A percentile compares a stretch with the other conserved stretches of the same genome.
These are phyloP conservation scores for Alternaria atra DNA, from an alignment of 2,329 filamentous ascomycete species.

Conservation along the genomic window DNA sequence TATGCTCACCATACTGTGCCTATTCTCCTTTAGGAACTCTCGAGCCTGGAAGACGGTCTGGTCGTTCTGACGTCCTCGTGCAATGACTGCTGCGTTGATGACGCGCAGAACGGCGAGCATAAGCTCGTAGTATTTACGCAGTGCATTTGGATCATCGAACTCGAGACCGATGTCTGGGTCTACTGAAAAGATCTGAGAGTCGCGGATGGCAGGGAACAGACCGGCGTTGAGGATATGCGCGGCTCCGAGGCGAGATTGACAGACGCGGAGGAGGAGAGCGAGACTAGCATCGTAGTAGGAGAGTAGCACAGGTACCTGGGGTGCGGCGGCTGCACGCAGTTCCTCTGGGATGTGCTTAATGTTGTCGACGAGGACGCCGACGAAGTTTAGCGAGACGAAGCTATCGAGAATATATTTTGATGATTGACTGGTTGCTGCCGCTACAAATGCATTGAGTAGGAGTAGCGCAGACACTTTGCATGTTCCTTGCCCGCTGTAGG, in stretches of 20 bases:
- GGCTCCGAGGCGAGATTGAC: slow-evolving; percentile 84
- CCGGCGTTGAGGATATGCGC: slow-evolving; percentile 88
- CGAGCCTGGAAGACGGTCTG: slow-evolving; percentile 76
- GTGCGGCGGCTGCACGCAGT: slow-evolving; percentile 50
- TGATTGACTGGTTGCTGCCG: slow-evolving; percentile 74
- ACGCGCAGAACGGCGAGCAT: slow-evolving; percentile 83
- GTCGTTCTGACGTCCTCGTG: slow-evolving; percentile 81
- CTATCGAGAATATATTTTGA: slow-evolving; percentile 79
- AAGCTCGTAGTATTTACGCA: slow-evolving; percentile 84
- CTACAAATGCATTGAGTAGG: slow-evolving; percentile 80
- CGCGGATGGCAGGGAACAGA: slow-evolving; percentile 80
- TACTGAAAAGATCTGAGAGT: slow-evolving; percentile 84
- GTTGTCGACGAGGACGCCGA: slow-evolving; percentile 88
- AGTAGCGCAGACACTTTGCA: slow-evolving; percentile 88
- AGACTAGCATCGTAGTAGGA: slow-evolving; percentile 77
- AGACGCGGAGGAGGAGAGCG: slow-evolving; percentile 82
- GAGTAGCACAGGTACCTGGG: slow-evolving; percentile 64
- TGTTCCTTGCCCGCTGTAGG: slow-evolving; percentile 80
- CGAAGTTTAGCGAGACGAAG: slow-evolving; percentile 86
- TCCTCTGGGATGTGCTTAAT: slow-evolving; percentile 80
- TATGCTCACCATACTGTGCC: slow-evolving; percentile 83
- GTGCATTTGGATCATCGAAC: slow-evolving; percentile 72
- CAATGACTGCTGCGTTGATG: slow-evolving; percentile 81
- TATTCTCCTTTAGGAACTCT: slow-evolving; percentile 81
- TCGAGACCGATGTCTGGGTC: slow-evolving; percentile 92